A percentile compares a stretch with the other conserved stretches of the same genome.
Evolutionary conservation across 768 basidiomycete genomes (phyloP).

Genomic region (Crassisporium funariophilum): DNA sequence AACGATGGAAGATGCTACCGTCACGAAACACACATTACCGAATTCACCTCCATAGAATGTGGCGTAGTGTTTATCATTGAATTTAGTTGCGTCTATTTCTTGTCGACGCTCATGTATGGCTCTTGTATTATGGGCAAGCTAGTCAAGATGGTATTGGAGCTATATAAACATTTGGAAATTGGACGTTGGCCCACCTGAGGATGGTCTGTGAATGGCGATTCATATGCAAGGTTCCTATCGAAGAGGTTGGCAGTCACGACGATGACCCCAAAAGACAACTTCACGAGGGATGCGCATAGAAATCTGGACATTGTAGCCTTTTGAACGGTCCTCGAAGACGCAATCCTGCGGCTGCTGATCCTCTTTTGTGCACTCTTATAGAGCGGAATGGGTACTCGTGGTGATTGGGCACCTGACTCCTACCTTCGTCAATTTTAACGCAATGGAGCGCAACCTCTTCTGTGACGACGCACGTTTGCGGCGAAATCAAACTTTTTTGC

Average conservation of each 20-base stretch:
- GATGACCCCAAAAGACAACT: no score
- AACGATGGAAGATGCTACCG: background rate
- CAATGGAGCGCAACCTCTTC: no score
- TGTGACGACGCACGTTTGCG: slow-evolving; percentile 12
- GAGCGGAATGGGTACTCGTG: no score
- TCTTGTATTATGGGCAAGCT: slow-evolving; percentile 43
- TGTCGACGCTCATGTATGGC: slow-evolving; percentile 40
- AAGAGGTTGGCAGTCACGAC: slow-evolving; percentile 21
- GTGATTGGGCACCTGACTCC: no score
- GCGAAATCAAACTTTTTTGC: background rate
- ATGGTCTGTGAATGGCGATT: slow-evolving; percentile 38
- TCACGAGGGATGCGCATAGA: background rate
- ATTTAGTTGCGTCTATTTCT: slow-evolving; percentile 34
- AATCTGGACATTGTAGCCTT: no score
- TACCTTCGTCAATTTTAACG: no score
- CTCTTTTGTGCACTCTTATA: no score
- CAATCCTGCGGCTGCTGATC: no score
- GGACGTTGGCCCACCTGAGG: slow-evolving; percentile 27
- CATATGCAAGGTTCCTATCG: slow-evolving; percentile 43
- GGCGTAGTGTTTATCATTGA: slow-evolving; percentile 51
- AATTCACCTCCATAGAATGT: slow-evolving; percentile 52
- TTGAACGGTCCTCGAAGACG: no score
- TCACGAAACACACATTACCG: slow-evolving; percentile 39
- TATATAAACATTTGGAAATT: background rate
- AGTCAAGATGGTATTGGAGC: background rate